Evolutionary conservation across 2,329 filamentous ascomycete species (phyloP).

Genomic region (Hypomyces perniciosus): DNA sequence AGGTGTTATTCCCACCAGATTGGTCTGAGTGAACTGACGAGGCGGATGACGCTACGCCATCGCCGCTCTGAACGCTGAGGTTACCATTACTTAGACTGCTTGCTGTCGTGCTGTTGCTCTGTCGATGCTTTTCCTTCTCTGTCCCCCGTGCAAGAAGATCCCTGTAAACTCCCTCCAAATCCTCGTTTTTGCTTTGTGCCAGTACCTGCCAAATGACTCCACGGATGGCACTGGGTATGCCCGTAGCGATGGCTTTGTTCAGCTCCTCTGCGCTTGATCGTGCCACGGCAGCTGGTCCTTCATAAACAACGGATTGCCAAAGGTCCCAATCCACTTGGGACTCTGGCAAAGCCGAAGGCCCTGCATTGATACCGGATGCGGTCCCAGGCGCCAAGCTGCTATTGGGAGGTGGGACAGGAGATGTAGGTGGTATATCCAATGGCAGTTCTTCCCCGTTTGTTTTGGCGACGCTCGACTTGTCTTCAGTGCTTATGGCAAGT

Average conservation of each 20-base stretch:
- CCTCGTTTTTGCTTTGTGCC: slow-evolving; percentile 89
- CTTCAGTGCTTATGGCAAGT: slow-evolving; percentile 47
- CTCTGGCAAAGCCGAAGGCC: slow-evolving; percentile 64
- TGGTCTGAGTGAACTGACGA: slow-evolving; percentile 78
- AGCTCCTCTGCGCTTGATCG: slow-evolving; percentile 84
- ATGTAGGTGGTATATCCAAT: slow-evolving; percentile 30
- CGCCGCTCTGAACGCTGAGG: slow-evolving; percentile 53
- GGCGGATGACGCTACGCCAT: slow-evolving; percentile 67
- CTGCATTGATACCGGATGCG: slow-evolving; percentile 71
- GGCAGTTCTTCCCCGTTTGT: slow-evolving; percentile 19
- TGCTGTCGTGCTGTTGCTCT: slow-evolving; percentile 48
- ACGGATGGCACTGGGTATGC: slow-evolving; percentile 89
- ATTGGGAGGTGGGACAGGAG: slow-evolving; percentile 59
- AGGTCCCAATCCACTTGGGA: slow-evolving; percentile 94
- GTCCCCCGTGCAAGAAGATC: slow-evolving; percentile 76
- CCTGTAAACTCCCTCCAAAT: slow-evolving; percentile 79
- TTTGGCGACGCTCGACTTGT: slow-evolving; percentile 33
- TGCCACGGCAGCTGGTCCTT: slow-evolving; percentile 82
- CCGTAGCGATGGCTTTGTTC: slow-evolving; percentile 82
- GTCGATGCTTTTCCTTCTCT: slow-evolving; percentile 65
- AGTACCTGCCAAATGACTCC: slow-evolving; percentile 99
- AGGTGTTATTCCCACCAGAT: slow-evolving; percentile 44
- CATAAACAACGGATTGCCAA: slow-evolving; percentile 93
- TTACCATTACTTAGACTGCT: slow-evolving; percentile 49
- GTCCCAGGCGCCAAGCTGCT: slow-evolving; percentile 75